A percentile compares a stretch with the other conserved stretches of the same genome.
These are phyloP conservation scores for Boletus huronensis DNA, from an alignment of 768 basidiomycete genomes.

Conservation along the genomic window DNA sequence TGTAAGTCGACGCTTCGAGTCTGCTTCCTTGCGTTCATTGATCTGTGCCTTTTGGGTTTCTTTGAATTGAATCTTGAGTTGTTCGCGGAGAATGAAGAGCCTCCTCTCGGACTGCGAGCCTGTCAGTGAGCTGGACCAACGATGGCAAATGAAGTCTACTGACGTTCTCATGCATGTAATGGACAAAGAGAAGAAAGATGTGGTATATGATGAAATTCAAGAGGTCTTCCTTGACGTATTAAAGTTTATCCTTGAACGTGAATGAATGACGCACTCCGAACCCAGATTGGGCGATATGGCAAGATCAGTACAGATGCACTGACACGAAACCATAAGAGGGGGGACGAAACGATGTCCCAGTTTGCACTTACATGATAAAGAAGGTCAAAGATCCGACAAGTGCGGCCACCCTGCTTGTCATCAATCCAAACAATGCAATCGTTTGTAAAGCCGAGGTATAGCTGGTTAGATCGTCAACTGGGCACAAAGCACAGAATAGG, in stretches of 20 bases:
- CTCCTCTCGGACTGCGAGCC: constrained; percentile 47
- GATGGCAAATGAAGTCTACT: constrained; percentile 12
- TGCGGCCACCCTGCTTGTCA: constrained; percentile 64
- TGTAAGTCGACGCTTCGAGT: constrained; percentile 78
- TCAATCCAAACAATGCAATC: constrained; percentile 68
- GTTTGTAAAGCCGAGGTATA: constrained; percentile 44
- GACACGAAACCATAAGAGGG: constrained; percentile 9
- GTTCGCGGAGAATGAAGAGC: constrained; percentile 65
- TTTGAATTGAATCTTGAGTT: constrained; percentile 70
- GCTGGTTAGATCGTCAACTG: constrained; percentile 12
- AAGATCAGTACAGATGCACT: constrained; percentile 37
- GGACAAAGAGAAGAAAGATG: constrained; percentile 73
- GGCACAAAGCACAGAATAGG: neutral
- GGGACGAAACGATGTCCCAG: constrained; percentile 10
- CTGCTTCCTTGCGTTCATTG: constrained; percentile 69
- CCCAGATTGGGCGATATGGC: constrained; percentile 36
- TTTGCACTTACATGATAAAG: constrained; percentile 46
- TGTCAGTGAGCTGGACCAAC: constrained; percentile 1
- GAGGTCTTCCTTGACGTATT: constrained; percentile 39
- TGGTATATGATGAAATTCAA: constrained; percentile 79
- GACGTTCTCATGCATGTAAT: constrained; percentile 62
- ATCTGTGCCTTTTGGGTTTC: constrained; percentile 73
- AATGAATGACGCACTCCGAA: constrained; percentile 34
- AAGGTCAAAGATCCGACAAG: constrained; percentile 54
- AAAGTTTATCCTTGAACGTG: neutral